These are phyloP conservation scores for Talaromyces ruber DNA, from an alignment of 495 filamentous ascomycete species.

Conservation along the genomic window DNA sequence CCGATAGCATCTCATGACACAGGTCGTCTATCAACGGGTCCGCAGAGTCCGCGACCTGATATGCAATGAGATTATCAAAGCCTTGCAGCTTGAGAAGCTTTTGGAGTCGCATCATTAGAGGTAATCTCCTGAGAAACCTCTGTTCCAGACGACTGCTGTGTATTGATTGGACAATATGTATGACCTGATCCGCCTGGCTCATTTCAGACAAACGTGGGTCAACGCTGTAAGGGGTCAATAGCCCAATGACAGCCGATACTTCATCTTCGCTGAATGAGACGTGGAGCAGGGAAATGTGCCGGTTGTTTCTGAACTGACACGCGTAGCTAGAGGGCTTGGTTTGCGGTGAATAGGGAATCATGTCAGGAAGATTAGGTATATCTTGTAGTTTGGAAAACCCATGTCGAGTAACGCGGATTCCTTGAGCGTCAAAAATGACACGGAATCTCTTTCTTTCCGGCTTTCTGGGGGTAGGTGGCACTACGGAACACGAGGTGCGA, in stretches of 20 bases:
- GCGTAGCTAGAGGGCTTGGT: slow-evolving; percentile 9
- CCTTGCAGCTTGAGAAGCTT: not conserved
- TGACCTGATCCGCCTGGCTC: slow-evolving; percentile 11
- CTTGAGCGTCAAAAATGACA: slow-evolving; percentile 2
- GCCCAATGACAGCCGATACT: slow-evolving; percentile 9
- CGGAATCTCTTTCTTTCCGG: not conserved
- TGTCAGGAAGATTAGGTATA: slow-evolving; percentile 3
- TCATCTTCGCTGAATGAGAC: slow-evolving; percentile 12
- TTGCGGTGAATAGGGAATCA: slow-evolving; percentile 8
- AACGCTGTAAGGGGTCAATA: slow-evolving; percentile 7
- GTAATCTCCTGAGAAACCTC: not conserved
- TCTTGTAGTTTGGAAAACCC: slow-evolving; percentile 6
- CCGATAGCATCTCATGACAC: not conserved
- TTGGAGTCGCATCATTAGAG: slow-evolving; percentile 8
- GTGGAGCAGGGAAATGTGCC: slow-evolving; percentile 7
- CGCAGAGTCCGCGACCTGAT: not conserved
- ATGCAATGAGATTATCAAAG: not conserved
- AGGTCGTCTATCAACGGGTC: not conserved
- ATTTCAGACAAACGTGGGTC: slow-evolving; percentile 6
- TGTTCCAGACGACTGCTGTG: not conserved
- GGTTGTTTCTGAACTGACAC: not conserved
- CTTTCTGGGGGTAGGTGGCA: not conserved
- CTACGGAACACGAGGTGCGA: not conserved
- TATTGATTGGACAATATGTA: slow-evolving; percentile 3
- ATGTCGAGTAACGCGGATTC: slow-evolving; percentile 8